A percentile compares a stretch with the other conserved stretches of the same genome.
Evolutionary conservation across 1,139 yeast species (phyloP).

Genomic region (Saccharomyces hybrid): DNA sequence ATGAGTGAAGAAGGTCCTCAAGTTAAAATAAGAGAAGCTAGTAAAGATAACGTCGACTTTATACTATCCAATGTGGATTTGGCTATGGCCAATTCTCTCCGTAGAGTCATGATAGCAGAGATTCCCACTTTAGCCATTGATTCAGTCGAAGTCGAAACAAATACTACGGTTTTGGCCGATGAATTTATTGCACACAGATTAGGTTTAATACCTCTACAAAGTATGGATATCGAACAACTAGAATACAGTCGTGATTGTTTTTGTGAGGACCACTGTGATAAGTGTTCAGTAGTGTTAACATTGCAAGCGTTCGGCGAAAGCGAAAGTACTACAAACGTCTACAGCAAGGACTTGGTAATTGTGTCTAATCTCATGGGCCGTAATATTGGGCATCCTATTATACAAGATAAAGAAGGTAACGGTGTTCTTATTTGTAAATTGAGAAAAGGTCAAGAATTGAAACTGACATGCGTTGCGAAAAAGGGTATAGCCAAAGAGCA

Average conservation of each 20-base stretch:
- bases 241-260: constrained; percentile 91
- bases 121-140: constrained; percentile 95
- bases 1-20: constrained; percentile 55
- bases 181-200: constrained; percentile 90
- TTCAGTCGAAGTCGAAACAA: constrained; percentile 85
- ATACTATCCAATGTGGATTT: constrained; percentile 82
- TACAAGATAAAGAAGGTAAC: constrained; percentile 62
- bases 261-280: constrained; percentile 94
- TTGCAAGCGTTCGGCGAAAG: constrained; percentile 82
- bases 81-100: constrained; percentile 83
- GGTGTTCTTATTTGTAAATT: constrained; percentile 89
- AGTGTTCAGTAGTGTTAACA: constrained; percentile 83
- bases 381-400: constrained; percentile 74
- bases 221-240: constrained; percentile 72
- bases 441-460: constrained; percentile 86
- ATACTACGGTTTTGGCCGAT: constrained; percentile 92
- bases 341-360: constrained; percentile 73
- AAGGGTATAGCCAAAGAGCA: constrained; percentile 98
- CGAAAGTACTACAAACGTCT: constrained; percentile 83
- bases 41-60: constrained; percentile 81
- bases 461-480: constrained; percentile 87
- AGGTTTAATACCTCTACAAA: constrained; percentile 82
- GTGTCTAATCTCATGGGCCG: constrained; percentile 36
- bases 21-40: constrained; percentile 81
- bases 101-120: constrained; percentile 91